A percentile compares a stretch with the other conserved stretches of the same genome.
These are phyloP conservation scores for Hevea brasiliensis DNA, from an alignment of 345 rosid species.

Conservation along the genomic window DNA sequence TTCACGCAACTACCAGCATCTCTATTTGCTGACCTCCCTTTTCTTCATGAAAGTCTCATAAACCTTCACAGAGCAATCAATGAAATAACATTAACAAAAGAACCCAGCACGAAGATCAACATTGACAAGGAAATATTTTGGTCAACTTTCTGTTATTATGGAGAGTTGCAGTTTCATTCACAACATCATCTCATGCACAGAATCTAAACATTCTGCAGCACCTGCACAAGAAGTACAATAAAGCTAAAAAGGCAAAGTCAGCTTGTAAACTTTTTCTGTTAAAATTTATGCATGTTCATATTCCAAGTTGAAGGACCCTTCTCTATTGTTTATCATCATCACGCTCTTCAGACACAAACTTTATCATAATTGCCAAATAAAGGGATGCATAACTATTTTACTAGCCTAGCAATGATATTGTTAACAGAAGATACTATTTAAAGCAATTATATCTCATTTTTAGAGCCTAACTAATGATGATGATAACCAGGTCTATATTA, in stretches of 20 bases:
- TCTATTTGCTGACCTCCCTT: neutral
- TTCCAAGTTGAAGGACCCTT: constrained; percentile 2
- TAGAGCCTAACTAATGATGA: constrained; percentile 35
- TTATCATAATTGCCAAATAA: constrained; percentile 20
- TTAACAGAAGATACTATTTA: constrained; percentile 11
- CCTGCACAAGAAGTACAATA: neutral
- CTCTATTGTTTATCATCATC: neutral
- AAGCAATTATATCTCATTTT: constrained; percentile 28
- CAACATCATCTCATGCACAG: neutral
- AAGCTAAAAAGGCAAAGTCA: neutral
- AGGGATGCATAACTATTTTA: constrained; percentile 14
- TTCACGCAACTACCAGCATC: neutral
- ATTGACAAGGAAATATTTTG: neutral
- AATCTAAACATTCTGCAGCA: neutral
- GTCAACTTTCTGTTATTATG: neutral
- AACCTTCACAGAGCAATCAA: neutral
- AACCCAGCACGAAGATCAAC: neutral
- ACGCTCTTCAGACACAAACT: constrained; percentile 5
- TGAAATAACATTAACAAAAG: neutral
- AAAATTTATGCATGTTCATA: neutral
- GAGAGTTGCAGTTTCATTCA: neutral
- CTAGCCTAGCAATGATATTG: constrained; percentile 23
- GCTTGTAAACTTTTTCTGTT: neutral
- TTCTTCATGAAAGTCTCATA: neutral
- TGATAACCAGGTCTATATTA: constrained; percentile 39